Percentiles rank a stretch among this genome's conserved stretches.
phyloP scores from a whole-genome alignment of 179 eudicot genomes.

The Actinidia polygama region DNA sequence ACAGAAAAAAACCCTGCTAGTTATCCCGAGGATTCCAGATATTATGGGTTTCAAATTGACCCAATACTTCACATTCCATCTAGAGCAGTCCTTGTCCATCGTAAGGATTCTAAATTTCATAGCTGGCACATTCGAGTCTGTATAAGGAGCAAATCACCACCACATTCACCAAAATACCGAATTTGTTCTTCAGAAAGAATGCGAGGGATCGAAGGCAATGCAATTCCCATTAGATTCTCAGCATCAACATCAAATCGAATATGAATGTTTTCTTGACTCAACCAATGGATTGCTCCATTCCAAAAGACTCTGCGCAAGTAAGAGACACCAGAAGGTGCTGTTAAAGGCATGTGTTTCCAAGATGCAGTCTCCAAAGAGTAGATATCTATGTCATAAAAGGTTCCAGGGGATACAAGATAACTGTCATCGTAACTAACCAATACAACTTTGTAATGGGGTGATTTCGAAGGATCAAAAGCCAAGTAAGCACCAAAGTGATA shows the following conservation, averaged over 20 bases:
- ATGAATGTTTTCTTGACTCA: background rate
- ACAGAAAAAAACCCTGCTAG: background rate
- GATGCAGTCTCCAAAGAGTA: background rate
- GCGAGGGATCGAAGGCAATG: background rate
- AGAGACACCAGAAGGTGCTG: background rate
- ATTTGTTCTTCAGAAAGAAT: background rate
- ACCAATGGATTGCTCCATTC: constrained; percentile 1
- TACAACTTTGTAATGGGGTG: constrained; percentile 5
- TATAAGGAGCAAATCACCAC: background rate
- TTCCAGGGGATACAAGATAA: background rate
- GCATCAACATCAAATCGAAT: background rate
- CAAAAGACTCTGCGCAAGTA: background rate
- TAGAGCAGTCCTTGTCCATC: background rate
- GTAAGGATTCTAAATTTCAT: constrained; percentile 5
- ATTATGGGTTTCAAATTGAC: background rate
- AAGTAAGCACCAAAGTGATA: background rate
- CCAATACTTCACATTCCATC: background rate
- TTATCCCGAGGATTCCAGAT: background rate
- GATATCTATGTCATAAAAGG: background rate
- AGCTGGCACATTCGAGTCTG: background rate
- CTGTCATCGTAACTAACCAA: background rate
- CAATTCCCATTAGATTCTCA: background rate
- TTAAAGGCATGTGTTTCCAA: background rate
- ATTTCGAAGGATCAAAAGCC: constrained; percentile 12
- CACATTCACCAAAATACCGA: background rate